These are phyloP conservation scores for Chaetomium olivaceum DNA, from an alignment of 2,329 filamentous ascomycete species.

Conservation along the genomic window DNA sequence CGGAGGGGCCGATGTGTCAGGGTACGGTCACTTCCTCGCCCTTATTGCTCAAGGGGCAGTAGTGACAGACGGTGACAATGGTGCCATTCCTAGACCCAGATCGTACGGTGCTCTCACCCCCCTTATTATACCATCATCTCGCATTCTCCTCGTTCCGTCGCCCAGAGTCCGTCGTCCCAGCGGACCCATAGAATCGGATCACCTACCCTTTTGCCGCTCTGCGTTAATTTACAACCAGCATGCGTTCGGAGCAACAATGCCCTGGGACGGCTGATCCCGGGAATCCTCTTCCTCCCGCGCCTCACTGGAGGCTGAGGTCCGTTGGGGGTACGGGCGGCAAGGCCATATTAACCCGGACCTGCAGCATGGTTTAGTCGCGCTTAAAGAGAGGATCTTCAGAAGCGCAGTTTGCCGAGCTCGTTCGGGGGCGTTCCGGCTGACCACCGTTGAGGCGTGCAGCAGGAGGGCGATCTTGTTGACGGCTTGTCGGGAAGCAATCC, in stretches of 20 bases:
- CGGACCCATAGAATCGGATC: conserved; percentile 29
- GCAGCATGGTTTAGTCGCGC: conserved; percentile 5
- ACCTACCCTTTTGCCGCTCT: conserved; percentile 29
- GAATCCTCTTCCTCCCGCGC: conserved; percentile 16
- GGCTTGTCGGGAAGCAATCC: conserved; percentile 28
- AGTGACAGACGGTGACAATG: conserved; percentile 25
- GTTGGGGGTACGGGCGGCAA: background rate
- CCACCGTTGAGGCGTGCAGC: background rate
- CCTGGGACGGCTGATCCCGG: conserved; percentile 23
- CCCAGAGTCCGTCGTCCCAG: conserved; percentile 6
- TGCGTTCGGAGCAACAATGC: background rate
- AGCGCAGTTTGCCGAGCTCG: background rate
- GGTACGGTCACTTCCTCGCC: conserved; percentile 20
- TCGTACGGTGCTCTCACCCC: conserved; percentile 30
- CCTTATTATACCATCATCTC: conserved; percentile 23
- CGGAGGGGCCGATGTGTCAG: conserved; percentile 15
- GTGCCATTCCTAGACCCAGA: conserved; percentile 22
- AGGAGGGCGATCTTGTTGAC: conserved; percentile 10
- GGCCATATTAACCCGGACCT: conserved; percentile 24
- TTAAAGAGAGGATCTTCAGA: conserved; percentile 1
- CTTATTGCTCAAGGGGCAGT: conserved; percentile 16
- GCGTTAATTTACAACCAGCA: conserved; percentile 23
- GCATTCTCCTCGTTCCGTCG: background rate
- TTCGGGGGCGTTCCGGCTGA: background rate
- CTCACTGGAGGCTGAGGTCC: conserved; percentile 14